Conservation (phyloP, 345 rosid genomes). For the Streptanthus diversifolius region DNA sequence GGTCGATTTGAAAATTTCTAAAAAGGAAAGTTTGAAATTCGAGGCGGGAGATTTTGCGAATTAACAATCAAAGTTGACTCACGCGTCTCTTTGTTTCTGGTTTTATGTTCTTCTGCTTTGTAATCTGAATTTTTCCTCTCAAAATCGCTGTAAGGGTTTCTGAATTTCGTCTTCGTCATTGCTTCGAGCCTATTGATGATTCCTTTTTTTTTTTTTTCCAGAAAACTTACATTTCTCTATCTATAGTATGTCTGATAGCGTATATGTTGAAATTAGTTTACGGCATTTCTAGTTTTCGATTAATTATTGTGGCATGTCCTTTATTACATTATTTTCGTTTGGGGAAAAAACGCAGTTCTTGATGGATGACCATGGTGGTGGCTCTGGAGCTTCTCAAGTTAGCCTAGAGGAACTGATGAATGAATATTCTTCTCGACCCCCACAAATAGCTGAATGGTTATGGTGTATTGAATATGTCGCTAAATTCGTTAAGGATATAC, state of each 20-base stretch:
- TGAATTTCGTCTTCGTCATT: neutral
- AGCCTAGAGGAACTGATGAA: slow-evolving; percentile 24
- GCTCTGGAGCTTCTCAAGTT: slow-evolving; percentile 11
- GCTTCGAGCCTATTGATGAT: neutral
- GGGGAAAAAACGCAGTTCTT: neutral
- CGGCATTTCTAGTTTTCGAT: neutral
- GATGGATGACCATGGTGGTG: slow-evolving; percentile 24
- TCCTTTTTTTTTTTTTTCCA: neutral
- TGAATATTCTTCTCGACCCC: slow-evolving; percentile 20
- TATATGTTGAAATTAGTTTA: neutral
- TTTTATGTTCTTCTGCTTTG: neutral
- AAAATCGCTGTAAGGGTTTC: neutral
- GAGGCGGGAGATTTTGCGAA: slow-evolving; percentile 21
- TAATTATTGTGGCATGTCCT: neutral
- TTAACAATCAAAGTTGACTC: neutral
- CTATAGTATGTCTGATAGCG: neutral
- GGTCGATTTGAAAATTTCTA: neutral
- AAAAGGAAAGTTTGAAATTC: slow-evolving; percentile 1
- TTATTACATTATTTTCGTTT: neutral
- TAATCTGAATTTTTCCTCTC: neutral
- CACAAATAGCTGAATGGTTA: slow-evolving; percentile 28
- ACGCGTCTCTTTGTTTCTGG: neutral
- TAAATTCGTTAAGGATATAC: slow-evolving; percentile 23
- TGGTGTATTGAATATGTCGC: slow-evolving; percentile 36
- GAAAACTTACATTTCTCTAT: neutral